Evolutionary conservation across 139 green algal genomes (phyloP).

Genomic region (Mesotaenium endlicherianum): DNA sequence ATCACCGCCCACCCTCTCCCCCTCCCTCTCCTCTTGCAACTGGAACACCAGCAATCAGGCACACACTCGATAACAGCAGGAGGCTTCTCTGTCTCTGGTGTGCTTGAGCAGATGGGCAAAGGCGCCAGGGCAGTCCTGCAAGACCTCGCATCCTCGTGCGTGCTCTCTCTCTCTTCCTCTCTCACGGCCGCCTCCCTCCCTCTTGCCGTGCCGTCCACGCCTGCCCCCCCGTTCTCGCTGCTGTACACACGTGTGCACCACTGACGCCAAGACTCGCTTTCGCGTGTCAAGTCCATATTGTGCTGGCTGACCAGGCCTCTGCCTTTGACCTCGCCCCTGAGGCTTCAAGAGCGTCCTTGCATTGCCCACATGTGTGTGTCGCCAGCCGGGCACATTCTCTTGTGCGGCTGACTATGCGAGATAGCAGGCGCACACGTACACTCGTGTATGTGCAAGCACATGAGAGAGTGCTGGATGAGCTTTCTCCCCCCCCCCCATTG

Average conservation of each 20-base stretch:
- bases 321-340: neutral
- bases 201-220: neutral
- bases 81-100: no score
- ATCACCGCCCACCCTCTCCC: neutral
- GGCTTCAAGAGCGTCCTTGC: no score
- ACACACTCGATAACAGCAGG: no score
- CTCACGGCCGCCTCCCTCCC: neutral
- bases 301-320: neutral
- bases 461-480: no score
- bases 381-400: no score
- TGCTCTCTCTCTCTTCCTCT: neutral
- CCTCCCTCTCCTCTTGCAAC: neutral
- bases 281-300: neutral
- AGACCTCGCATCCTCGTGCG: neutral
- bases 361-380: no score
- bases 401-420: no score
- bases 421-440: no score
- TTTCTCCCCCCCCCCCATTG: no score
- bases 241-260: neutral
- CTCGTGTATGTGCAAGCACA: no score
- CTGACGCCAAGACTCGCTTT: neutral
- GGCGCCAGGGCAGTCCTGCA: constrained; percentile 22
- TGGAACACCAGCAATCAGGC: no score
- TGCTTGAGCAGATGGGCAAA: constrained; percentile 21
- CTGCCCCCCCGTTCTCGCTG: neutral